These are phyloP conservation scores for Cyclospora cayetanensis DNA, from an alignment of 169 alveolate species.

Conservation along the genomic window DNA sequence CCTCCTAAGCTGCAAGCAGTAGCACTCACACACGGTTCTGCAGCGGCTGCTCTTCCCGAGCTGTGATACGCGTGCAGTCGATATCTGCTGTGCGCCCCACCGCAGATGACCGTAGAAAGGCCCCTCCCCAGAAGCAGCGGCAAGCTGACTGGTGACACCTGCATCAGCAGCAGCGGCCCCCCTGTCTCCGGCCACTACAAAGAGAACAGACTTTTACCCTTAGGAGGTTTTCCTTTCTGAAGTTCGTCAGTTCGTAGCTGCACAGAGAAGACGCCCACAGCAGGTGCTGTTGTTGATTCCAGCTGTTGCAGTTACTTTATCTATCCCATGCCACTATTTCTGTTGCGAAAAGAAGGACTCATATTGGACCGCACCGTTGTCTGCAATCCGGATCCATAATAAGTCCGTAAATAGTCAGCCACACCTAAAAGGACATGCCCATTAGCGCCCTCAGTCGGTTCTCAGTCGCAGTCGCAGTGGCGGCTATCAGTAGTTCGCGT, in stretches of 20 bases:
- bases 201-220: neutral
- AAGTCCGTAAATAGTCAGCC: conserved; percentile 38
- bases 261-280: neutral
- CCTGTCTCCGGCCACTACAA: no score
- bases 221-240: neutral
- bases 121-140: neutral
- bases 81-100: neutral
- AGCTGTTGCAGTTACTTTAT: neutral
- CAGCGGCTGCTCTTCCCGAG: neutral
- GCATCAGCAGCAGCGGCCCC: neutral
- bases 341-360: no score
- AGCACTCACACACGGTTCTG: neutral
- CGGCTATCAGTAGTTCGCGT: no score
- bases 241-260: conserved; percentile 35
- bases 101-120: neutral
- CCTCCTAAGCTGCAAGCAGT: conserved; percentile 36
- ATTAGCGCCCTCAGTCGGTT: no score
- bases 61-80: no score
- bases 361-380: neutral
- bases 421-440: neutral
- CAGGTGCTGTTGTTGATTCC: no score
- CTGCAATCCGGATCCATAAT: conserved; percentile 54
- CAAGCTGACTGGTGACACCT: neutral
- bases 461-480: no score
- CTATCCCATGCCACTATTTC: neutral